These are phyloP conservation scores for Chrysanthemum seticuspe DNA, from an alignment of 129 eudicot genomes.

Conservation along the genomic window DNA sequence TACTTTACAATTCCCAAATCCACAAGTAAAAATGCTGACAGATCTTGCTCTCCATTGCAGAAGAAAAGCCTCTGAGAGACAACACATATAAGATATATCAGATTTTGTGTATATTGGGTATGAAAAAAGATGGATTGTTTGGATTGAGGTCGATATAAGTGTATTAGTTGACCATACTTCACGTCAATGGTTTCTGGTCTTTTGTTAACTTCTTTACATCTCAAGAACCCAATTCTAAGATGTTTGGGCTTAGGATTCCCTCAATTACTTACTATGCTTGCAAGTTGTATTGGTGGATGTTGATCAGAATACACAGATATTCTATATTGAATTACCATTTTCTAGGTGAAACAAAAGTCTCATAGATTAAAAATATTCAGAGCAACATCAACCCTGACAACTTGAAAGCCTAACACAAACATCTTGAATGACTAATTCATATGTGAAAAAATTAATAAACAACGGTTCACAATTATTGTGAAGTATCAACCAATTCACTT, in stretches of 20 bases:
- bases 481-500: not conserved
- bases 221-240: not conserved
- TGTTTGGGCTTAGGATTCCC: not conserved
- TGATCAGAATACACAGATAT: not conserved
- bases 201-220: not conserved
- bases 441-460: too few species aligned
- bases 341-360: too few species aligned
- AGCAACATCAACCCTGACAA: not conserved
- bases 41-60: constrained; percentile 85
- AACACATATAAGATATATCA: constrained; percentile 21
- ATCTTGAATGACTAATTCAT: not conserved
- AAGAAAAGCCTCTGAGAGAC: constrained; percentile 84
- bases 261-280: not conserved
- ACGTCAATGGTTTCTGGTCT: too few species aligned
- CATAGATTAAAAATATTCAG: not conserved
- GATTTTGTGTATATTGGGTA: not conserved
- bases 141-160: not conserved
- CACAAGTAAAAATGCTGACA: constrained; percentile 84
- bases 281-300: not conserved
- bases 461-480: too few species aligned
- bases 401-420: not conserved
- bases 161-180: not conserved
- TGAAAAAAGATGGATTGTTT: too few species aligned
- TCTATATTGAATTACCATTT: too few species aligned
- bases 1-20: constrained; percentile 85